These are phyloP conservation scores for Aspergillus floridensis DNA, from an alignment of 2,329 filamentous ascomycete genomes.

Conservation along the genomic window DNA sequence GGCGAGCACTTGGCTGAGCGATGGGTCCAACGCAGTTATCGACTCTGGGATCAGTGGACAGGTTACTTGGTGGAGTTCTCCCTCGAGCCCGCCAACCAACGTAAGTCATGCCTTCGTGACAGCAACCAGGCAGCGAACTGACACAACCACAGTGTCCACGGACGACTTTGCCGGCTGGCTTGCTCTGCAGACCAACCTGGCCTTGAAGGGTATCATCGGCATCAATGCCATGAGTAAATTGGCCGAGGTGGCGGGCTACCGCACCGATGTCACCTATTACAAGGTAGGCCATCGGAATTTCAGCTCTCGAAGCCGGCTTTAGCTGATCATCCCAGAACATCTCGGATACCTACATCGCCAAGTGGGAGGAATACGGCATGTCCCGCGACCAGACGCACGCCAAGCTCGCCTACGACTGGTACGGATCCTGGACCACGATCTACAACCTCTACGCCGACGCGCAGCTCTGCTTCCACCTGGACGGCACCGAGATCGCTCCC, in stretches of 20 bases:
- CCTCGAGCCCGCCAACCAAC: constrained; percentile 70
- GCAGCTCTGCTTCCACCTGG: constrained; percentile 74
- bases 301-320: too few species aligned
- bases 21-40: constrained; percentile 69
- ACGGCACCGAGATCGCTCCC: constrained; percentile 38
- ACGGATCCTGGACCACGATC: constrained; percentile 77
- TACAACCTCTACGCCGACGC: constrained; percentile 84
- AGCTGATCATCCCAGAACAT: constrained; percentile 46
- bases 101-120: constrained; percentile 30
- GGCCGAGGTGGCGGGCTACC: constrained; percentile 59
- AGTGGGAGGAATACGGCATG: constrained; percentile 70
- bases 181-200: constrained; percentile 76
- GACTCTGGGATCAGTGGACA: constrained; percentile 74
- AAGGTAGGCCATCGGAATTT: constrained; percentile 35
- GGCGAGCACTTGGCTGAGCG: constrained; percentile 58
- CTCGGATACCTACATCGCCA: constrained; percentile 64
- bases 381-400: constrained; percentile 68
- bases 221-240: constrained; percentile 76
- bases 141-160: constrained; percentile 59
- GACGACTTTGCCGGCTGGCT: constrained; percentile 81
- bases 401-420: constrained; percentile 76
- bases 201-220: constrained; percentile 79
- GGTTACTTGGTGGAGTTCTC: constrained; percentile 73
- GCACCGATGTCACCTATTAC: constrained; percentile 58
- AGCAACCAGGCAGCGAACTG: constrained; percentile 16